A percentile compares a stretch with the other conserved stretches of the same genome.
Conservation (phyloP, 306 rosid species). For the Malus sylvestris region DNA sequence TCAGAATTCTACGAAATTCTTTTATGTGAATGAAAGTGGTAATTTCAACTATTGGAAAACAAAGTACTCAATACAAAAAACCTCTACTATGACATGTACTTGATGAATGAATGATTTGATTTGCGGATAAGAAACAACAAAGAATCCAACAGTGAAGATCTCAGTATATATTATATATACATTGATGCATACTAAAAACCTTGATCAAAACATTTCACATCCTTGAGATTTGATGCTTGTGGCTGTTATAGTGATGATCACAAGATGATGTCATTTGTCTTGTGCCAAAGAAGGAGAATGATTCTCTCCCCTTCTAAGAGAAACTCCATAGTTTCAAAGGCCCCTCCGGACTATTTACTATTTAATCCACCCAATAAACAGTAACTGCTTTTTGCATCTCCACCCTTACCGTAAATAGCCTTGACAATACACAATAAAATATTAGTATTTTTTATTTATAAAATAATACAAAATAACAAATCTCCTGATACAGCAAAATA, state of each 20-base stretch:
- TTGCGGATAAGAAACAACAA: background rate
- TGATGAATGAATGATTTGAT: too few species aligned
- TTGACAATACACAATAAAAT: too few species aligned
- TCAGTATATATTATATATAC: too few species aligned
- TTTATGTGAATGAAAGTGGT: background rate
- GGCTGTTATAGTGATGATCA: background rate
- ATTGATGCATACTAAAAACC: background rate
- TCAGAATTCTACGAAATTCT: background rate
- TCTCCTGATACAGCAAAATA: too few species aligned
- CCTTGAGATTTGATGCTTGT: background rate
- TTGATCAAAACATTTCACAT: background rate
- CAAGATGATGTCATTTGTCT: background rate
- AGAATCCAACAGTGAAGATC: background rate
- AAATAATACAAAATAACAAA: too few species aligned
- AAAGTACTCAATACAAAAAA: background rate
- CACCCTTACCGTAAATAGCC: too few species aligned
- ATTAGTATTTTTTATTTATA: too few species aligned
- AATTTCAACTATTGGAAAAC: background rate
- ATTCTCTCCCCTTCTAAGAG: too few species aligned
- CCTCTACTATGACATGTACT: background rate
- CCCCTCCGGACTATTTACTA: too few species aligned
- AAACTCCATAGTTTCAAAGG: too few species aligned
- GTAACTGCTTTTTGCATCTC: too few species aligned
- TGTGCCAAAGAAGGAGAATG: background rate
- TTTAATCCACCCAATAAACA: too few species aligned